These are phyloP conservation scores for Cordyceps pruinosa DNA, from an alignment of 2,329 filamentous ascomycete species.

Conservation along the genomic window DNA sequence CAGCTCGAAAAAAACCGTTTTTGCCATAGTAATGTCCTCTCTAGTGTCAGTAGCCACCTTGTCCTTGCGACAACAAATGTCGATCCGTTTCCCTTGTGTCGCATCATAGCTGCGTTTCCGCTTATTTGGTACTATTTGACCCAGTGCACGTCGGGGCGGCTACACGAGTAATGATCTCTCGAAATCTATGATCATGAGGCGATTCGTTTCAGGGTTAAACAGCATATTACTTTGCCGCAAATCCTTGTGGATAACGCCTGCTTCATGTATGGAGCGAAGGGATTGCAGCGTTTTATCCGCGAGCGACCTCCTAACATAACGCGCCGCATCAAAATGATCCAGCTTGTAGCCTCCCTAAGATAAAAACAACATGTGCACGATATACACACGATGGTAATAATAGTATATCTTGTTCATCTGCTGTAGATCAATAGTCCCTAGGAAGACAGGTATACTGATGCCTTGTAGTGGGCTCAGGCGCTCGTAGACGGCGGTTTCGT, in stretches of 20 bases:
- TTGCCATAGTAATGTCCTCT: too few species aligned
- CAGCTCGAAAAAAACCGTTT: too few species aligned
- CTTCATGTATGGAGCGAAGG: conserved; percentile 19
- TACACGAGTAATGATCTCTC: too few species aligned
- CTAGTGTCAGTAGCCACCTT: too few species aligned
- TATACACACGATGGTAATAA: conserved; percentile 25
- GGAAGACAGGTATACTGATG: conserved; percentile 29
- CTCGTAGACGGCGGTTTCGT: conserved; percentile 30
- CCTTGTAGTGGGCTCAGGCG: conserved; percentile 29
- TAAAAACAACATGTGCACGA: conserved; percentile 23
- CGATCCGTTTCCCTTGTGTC: too few species aligned
- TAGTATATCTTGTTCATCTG: conserved; percentile 26
- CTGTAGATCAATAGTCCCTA: conserved; percentile 31
- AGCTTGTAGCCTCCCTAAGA: conserved; percentile 26
- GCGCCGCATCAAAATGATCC: background rate
- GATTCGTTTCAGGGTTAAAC: conserved; percentile 17
- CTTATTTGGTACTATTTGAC: too few species aligned
- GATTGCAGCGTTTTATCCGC: conserved; percentile 12
- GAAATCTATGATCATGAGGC: conserved; percentile 28
- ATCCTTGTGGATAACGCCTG: conserved; percentile 24
- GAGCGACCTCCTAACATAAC: conserved; percentile 9
- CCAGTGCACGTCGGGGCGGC: too few species aligned
- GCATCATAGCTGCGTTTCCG: too few species aligned
- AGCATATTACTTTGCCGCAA: conserved; percentile 22
- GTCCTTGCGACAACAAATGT: too few species aligned